Evolutionary conservation across 2,329 filamentous ascomycete species (phyloP).

Genomic region (Aspergillus intermedius): DNA sequence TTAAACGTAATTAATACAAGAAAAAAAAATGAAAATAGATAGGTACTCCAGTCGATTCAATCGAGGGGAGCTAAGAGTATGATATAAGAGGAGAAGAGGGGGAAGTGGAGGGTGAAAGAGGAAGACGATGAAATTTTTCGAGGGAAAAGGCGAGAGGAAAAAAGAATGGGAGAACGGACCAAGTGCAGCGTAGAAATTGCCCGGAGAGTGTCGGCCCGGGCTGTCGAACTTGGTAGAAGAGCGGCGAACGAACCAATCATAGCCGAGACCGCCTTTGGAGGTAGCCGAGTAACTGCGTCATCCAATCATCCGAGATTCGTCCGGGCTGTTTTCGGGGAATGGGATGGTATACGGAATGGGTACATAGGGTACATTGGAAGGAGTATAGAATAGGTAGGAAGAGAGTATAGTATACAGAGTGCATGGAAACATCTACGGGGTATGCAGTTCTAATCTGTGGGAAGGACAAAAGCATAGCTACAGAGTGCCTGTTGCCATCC

Average conservation of each 20-base stretch:
- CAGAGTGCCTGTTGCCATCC: too few species aligned
- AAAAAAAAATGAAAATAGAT: slow-evolving; percentile 21
- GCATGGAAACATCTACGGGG: neutral
- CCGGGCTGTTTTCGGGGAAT: neutral
- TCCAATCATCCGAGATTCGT: neutral
- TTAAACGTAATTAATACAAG: slow-evolving; percentile 29
- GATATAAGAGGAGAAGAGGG: slow-evolving; percentile 3
- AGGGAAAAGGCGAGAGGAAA: slow-evolving; percentile 9
- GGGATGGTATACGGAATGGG: too few species aligned
- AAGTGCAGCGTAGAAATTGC: slow-evolving; percentile 26
- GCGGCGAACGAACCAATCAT: slow-evolving; percentile 13
- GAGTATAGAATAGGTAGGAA: too few species aligned
- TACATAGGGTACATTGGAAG: too few species aligned
- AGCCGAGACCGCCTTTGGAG: slow-evolving; percentile 4
- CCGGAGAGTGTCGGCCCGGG: slow-evolving; percentile 28
- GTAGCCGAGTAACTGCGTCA: slow-evolving; percentile 10
- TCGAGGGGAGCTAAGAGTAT: slow-evolving; percentile 19
- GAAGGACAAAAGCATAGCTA: neutral
- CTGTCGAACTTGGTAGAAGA: slow-evolving; percentile 33
- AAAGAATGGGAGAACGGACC: slow-evolving; percentile 24
- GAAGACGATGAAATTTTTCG: slow-evolving; percentile 15
- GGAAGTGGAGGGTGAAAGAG: slow-evolving; percentile 6
- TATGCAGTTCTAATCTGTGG: neutral
- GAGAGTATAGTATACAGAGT: neutral
- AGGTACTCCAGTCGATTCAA: slow-evolving; percentile 28